phyloP scores from a whole-genome alignment of 1,139 yeast genomes.

The Saccharomyces hybrid region DNA sequence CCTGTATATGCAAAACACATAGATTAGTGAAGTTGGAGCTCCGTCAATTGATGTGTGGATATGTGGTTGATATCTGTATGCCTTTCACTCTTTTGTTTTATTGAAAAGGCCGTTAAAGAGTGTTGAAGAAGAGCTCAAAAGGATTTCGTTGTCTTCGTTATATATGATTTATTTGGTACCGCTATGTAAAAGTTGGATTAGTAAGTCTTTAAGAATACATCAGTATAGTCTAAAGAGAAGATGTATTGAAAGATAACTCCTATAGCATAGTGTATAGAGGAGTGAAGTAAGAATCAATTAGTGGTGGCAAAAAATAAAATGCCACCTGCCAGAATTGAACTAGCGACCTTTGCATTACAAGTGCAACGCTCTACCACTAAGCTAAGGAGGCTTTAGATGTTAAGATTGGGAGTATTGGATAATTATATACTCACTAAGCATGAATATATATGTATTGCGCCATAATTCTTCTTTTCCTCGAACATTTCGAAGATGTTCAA shows the following conservation, averaged over 20 bases:
- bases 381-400: conserved; percentile 57
- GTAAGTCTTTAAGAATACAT: too few species aligned
- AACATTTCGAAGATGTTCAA: too few species aligned
- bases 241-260: too few species aligned
- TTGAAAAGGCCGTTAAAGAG: neutral
- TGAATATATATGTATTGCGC: too few species aligned
- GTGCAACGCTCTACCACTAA: conserved; percentile 95
- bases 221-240: neutral
- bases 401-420: neutral
- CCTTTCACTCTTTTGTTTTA: neutral
- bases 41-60: neutral
- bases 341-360: conserved; percentile 93
- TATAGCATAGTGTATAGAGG: too few species aligned
- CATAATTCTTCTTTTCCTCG: too few species aligned
- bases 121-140: neutral
- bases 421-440: too few species aligned
- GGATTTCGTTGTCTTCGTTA: neutral
- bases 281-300: too few species aligned
- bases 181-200: conserved; percentile 3
- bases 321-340: conserved; percentile 93
- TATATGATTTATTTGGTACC: neutral
- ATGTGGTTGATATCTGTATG: neutral
- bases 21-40: neutral
- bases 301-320: conserved; percentile 26
- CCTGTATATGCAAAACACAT: neutral